Percentiles rank a stretch among this genome's conserved stretches.
Evolutionary conservation across 768 basidiomycete species (phyloP).

Genomic region (Auricularia sp.): DNA sequence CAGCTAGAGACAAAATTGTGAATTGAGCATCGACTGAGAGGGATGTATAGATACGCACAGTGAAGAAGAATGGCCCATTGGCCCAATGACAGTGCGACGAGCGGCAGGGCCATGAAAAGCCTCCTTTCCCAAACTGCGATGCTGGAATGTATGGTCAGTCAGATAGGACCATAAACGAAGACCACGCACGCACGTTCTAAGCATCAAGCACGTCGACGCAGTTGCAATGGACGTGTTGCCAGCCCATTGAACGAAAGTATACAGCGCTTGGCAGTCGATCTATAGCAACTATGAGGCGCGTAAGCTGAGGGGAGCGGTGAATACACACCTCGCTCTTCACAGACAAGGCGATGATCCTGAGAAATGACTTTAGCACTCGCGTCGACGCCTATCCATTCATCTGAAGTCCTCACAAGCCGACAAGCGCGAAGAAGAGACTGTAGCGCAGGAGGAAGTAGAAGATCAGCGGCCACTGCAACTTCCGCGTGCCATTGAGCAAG

Average conservation of each 20-base stretch:
- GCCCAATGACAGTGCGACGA: constrained; percentile 49
- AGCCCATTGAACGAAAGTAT: constrained; percentile 57
- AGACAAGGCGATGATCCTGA: constrained; percentile 48
- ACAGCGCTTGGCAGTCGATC: constrained; percentile 56
- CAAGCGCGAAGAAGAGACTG: constrained; percentile 49
- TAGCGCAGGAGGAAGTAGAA: constrained; percentile 68
- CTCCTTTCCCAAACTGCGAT: constrained; percentile 64
- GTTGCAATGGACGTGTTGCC: constrained; percentile 61
- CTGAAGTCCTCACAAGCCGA: constrained; percentile 50
- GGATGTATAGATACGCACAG: constrained; percentile 28
- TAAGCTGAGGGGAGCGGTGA: neutral
- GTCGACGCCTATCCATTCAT: constrained; percentile 6
- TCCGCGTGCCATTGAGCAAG: constrained; percentile 44
- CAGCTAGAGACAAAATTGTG: constrained; percentile 25
- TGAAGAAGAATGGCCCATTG: constrained; percentile 67
- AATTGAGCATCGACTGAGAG: neutral
- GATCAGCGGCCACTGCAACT: constrained; percentile 60
- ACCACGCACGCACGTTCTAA: constrained; percentile 45
- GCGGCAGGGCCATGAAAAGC: constrained; percentile 40
- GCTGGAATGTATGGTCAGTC: constrained; percentile 23
- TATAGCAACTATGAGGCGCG: constrained; percentile 21
- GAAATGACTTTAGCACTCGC: neutral
- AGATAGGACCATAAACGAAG: neutral
- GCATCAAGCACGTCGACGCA: constrained; percentile 60
- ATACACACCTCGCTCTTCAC: constrained; percentile 35